phyloP scores from a whole-genome alignment of 129 eudicot genomes.

The Smallanthus sonchifolius region DNA sequence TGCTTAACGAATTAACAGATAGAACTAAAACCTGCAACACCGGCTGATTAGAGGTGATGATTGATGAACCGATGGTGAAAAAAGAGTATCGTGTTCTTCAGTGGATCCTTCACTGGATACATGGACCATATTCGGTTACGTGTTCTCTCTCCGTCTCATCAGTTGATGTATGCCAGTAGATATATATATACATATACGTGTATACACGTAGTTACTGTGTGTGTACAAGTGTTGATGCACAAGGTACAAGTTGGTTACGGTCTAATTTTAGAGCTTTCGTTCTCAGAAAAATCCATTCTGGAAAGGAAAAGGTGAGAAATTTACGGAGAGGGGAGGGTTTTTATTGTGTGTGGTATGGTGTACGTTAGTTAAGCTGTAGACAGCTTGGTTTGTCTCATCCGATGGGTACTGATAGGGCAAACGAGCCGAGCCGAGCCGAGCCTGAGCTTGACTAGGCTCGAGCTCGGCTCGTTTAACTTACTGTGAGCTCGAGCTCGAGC shows the following conservation, averaged over 20 bases:
- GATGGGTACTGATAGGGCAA: neutral
- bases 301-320: conserved; percentile 17
- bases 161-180: neutral
- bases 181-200: neutral
- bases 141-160: conserved; percentile 14
- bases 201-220: conserved; percentile 1
- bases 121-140: conserved; percentile 59
- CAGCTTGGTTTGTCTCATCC: conserved; percentile 18
- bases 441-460: no score
- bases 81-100: conserved; percentile 34
- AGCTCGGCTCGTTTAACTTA: no score
- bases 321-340: conserved; percentile 15
- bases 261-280: conserved; percentile 46
- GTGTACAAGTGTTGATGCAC: conserved; percentile 7
- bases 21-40: neutral
- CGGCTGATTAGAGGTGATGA: neutral
- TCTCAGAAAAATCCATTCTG: conserved; percentile 31
- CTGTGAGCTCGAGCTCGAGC: no score
- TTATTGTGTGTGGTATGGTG: conserved; percentile 25
- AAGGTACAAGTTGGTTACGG: neutral
- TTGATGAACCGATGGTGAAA: neutral
- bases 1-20: neutral
- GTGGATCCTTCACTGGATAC: conserved; percentile 29
- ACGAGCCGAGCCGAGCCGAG: no score
- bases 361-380: neutral